Base-by-base conservation (phyloP, 345 rosid species). In the Limnanthes douglasii region DNA sequence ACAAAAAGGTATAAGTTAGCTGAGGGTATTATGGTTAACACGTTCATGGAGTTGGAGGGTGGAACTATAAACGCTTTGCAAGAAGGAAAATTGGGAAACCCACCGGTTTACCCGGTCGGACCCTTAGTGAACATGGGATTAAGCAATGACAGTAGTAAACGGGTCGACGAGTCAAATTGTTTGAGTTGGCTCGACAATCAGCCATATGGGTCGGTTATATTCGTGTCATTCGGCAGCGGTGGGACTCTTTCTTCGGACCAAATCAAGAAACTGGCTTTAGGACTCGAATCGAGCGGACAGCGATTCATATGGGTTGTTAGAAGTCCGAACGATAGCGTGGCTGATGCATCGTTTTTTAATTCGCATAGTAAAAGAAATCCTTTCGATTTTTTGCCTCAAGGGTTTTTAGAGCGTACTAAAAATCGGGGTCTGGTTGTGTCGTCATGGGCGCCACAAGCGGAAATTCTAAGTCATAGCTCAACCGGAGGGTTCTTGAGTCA, bases 141-240 rank as follows among this genome's bases (percentile, higher is more conserved):
- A 2, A 27, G 30, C 15, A 24, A 29, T n/a, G 15, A 21, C 1
- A 15, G 15, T 12, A 25, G 31, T 5, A 34, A 15, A 19, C 19
- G 37, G 23, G 18, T 10, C 10, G 29, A 25, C 8, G 41, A 25
- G 25, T 31, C 32, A 5, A 50, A 37, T 18, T 63, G 68, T 49
- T 20, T 61, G 2, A 18, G 13, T 0, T 83, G 95, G 86, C 37
- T 78, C 5, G 65, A 70, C 40, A 12, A 5, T 9, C 78, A 75
- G 31, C 72, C 81, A 0, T 1, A 5, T 4, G 62, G 59, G 15
- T 75, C 83, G 10, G 80, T 72, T 21, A 25, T 83, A 1, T 75
- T 59, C n/a, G 62, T 83, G 10, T 78, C 80, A 3, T 72, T 78
- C 24, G 95, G 95, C 7, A 78, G 93, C 11, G 84, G 84, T 0